Conservation (phyloP, 345 rosid genomes). For the Ceriops decandra region DNA sequence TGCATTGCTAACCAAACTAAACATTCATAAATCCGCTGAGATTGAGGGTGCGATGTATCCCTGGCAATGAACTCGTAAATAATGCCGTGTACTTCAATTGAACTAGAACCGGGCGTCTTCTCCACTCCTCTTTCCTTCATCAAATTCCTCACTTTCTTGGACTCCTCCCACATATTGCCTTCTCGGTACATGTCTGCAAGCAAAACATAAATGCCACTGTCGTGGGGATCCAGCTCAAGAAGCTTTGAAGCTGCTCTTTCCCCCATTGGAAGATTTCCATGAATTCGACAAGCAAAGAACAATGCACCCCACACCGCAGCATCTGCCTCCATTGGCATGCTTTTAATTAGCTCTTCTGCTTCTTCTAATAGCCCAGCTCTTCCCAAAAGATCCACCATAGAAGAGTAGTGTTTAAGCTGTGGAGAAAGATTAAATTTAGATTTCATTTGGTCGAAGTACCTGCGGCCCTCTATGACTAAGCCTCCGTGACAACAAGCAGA, state of each 20-base stretch:
- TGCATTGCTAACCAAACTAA: conserved; percentile 47
- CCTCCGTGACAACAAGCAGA: conserved; percentile 94
- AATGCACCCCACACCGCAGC: conserved; percentile 79
- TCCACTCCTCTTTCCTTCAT: conserved; percentile 69
- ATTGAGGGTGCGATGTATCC: conserved; percentile 58
- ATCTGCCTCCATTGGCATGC: conserved; percentile 76
- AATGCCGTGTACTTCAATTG: conserved; percentile 60
- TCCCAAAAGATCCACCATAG: conserved; percentile 87
- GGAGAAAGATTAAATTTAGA: conserved; percentile 54
- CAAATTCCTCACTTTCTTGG: conserved; percentile 53
- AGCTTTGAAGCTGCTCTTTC: conserved; percentile 75
- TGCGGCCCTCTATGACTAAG: conserved; percentile 66
- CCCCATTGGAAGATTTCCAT: conserved; percentile 57
- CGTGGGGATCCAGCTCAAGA: conserved; percentile 68
- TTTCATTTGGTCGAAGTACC: conserved; percentile 61
- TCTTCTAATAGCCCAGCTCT: conserved; percentile 76
- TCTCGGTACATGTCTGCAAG: conserved; percentile 69
- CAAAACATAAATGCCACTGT: conserved; percentile 78
- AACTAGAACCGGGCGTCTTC: conserved; percentile 81
- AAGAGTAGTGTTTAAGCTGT: conserved; percentile 70
- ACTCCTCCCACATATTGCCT: conserved; percentile 73
- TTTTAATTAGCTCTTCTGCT: conserved; percentile 58
- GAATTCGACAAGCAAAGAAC: conserved; percentile 69
- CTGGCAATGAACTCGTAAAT: conserved; percentile 64
- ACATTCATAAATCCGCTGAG: conserved; percentile 49